Evolutionary conservation across 2,329 filamentous ascomycete species (phyloP).

Genomic region (Harringtonia lauricola): DNA sequence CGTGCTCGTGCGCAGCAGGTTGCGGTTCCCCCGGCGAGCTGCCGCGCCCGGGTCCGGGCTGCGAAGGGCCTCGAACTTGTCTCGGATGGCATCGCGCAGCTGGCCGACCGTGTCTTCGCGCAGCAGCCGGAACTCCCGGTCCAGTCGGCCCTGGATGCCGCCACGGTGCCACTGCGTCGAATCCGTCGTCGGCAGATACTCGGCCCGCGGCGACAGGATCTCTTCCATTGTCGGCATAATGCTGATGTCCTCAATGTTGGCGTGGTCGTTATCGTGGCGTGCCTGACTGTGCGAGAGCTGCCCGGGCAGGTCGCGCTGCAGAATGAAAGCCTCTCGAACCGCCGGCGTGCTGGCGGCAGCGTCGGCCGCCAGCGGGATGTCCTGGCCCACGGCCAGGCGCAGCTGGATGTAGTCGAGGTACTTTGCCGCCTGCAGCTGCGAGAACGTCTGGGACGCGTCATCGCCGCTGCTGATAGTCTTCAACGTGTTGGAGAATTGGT

Average conservation of each 20-base stretch:
- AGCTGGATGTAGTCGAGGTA: too few species aligned
- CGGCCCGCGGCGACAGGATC: slow-evolving; percentile 22
- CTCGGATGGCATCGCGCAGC: slow-evolving; percentile 36
- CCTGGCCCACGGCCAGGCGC: too few species aligned
- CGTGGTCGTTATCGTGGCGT: slow-evolving; percentile 65
- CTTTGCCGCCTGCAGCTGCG: too few species aligned
- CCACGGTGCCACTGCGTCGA: slow-evolving; percentile 23
- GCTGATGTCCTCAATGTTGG: slow-evolving; percentile 46
- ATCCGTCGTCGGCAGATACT: slow-evolving; percentile 30
- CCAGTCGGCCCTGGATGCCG: slow-evolving; percentile 40
- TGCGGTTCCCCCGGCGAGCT: slow-evolving; percentile 24
- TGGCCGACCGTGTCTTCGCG: slow-evolving; percentile 61
- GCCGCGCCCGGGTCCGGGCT: too few species aligned
- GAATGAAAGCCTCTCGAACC: too few species aligned
- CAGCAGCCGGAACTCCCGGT: slow-evolving; percentile 61
- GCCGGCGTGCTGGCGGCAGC: too few species aligned
- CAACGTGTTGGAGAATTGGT: too few species aligned
- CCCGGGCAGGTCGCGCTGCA: too few species aligned
- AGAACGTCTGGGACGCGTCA: too few species aligned
- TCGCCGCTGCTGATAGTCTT: too few species aligned
- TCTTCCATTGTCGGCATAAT: slow-evolving; percentile 55
- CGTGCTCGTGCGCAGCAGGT: slow-evolving; percentile 19
- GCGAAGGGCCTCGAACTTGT: slow-evolving; percentile 19
- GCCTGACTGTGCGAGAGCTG: too few species aligned
- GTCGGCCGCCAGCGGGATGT: too few species aligned